A percentile compares a stretch with the other conserved stretches of the same genome.
Evolutionary conservation across 148 eudicot genomes (phyloP).

Genomic region (Amaranthus palmeri): DNA sequence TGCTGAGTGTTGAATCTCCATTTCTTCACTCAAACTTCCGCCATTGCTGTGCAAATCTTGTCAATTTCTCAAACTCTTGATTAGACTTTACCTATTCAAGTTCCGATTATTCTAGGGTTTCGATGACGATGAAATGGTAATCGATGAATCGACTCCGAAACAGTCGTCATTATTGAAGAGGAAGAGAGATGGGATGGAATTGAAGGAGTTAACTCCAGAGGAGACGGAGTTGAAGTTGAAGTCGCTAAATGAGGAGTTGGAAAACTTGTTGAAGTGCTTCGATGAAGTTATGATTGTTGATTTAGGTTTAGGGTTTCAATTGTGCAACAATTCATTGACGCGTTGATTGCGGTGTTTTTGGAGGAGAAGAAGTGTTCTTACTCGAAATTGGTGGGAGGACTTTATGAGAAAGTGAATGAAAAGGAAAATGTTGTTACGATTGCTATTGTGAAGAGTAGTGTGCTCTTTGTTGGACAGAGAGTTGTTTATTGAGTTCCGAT

Average conservation of each 20-base stretch:
- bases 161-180: conserved; percentile 34
- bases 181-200: conserved; percentile 35
- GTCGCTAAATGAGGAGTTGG: conserved; percentile 40
- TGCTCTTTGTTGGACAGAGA: conserved; percentile 72
- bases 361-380: conserved; percentile 68
- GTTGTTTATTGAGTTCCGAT: conserved; percentile 51
- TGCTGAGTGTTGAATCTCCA: background rate
- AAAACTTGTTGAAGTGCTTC: conserved; percentile 47
- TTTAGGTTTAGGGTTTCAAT: conserved; percentile 19
- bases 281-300: conserved; percentile 31
- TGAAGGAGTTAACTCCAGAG: conserved; percentile 20
- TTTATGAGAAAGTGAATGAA: conserved; percentile 51
- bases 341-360: conserved; percentile 56
- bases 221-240: conserved; percentile 43
- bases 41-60: background rate
- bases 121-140: conserved; percentile 38
- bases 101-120: conserved; percentile 11
- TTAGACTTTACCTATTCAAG: background rate
- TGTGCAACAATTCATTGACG: conserved; percentile 14
- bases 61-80: conserved; percentile 10
- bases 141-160: conserved; percentile 14
- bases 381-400: conserved; percentile 47
- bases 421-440: conserved; percentile 35
- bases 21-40: background rate
- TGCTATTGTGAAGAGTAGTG: conserved; percentile 61